phyloP scores from a whole-genome alignment of 371 early-diverging fungal genomes.

The Paramicrosporidium saccamoebae region DNA sequence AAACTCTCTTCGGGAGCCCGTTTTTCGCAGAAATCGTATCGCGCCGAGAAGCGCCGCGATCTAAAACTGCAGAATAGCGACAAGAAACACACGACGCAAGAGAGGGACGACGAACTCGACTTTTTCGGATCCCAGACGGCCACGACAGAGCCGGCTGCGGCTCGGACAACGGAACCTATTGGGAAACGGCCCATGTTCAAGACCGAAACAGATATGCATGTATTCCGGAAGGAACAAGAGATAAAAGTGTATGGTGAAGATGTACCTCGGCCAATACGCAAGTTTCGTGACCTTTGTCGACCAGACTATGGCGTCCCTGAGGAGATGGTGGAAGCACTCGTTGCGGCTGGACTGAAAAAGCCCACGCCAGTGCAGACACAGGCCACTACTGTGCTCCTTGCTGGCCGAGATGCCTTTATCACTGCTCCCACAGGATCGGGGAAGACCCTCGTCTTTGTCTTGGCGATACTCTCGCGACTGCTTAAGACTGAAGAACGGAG shows the following conservation, averaged over 20 bases:
- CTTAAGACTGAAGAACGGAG: conserved; percentile 26
- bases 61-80: no score
- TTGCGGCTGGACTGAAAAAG: conserved; percentile 22
- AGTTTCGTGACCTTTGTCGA: conserved; percentile 34
- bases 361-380: conserved; percentile 77
- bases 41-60: no score
- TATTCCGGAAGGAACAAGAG: conserved; percentile 22
- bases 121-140: no score
- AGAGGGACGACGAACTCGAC: no score
- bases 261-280: conserved; percentile 40
- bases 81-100: no score
- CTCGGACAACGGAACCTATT: no score
- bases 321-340: conserved; percentile 20
- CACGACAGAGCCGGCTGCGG: no score
- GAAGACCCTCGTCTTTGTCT: conserved; percentile 80
- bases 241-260: conserved; percentile 59
- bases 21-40: no score
- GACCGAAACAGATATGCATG: conserved; percentile 5
- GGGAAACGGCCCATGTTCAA: no score
- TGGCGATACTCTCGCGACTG: conserved; percentile 62
- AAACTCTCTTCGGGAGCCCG: no score
- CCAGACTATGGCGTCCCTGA: conserved; percentile 25
- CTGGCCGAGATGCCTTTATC: conserved; percentile 23
- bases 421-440: conserved; percentile 59
- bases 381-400: conserved; percentile 19